Conservation (phyloP, 2,329 filamentous ascomycete species). For the Scytalidium sp. region DNA sequence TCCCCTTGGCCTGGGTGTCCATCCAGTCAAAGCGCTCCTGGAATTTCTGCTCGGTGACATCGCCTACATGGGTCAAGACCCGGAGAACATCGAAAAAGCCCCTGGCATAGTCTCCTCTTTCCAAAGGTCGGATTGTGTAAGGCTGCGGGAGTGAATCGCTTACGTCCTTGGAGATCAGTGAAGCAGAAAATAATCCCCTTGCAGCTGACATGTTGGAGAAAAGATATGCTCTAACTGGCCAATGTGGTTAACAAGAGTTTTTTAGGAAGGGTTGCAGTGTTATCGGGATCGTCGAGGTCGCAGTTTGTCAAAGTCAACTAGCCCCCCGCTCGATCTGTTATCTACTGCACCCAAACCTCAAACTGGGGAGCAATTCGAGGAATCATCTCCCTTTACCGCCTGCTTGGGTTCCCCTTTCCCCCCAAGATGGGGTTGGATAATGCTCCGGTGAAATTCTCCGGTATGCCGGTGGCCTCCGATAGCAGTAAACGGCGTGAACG, state of each 20-base stretch:
- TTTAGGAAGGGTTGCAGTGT: no score
- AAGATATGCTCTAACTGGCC: no score
- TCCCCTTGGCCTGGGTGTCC: slow-evolving; percentile 59
- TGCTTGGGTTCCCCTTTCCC: no score
- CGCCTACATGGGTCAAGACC: slow-evolving; percentile 87
- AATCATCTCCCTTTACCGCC: no score
- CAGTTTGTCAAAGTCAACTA: neutral
- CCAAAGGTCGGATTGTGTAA: slow-evolving; percentile 78
- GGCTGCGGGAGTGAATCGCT: slow-evolving; percentile 70
- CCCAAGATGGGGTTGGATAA: no score
- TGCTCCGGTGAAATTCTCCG: no score
- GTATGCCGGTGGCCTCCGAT: no score
- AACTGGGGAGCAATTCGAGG: no score
- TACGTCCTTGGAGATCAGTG: slow-evolving; percentile 75
- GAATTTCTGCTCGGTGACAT: slow-evolving; percentile 73
- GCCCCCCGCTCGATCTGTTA: no score
- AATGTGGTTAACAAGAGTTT: no score
- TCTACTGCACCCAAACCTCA: no score
- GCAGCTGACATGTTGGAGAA: neutral
- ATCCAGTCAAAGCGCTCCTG: slow-evolving; percentile 79
- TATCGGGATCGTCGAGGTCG: neutral
- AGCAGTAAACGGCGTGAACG: no score
- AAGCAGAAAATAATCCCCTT: slow-evolving; percentile 67
- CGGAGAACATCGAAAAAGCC: slow-evolving; percentile 88
- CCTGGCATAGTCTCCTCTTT: slow-evolving; percentile 69